Evolutionary conservation across 1,139 yeast species (phyloP).

Genomic region (Candida sp.): DNA sequence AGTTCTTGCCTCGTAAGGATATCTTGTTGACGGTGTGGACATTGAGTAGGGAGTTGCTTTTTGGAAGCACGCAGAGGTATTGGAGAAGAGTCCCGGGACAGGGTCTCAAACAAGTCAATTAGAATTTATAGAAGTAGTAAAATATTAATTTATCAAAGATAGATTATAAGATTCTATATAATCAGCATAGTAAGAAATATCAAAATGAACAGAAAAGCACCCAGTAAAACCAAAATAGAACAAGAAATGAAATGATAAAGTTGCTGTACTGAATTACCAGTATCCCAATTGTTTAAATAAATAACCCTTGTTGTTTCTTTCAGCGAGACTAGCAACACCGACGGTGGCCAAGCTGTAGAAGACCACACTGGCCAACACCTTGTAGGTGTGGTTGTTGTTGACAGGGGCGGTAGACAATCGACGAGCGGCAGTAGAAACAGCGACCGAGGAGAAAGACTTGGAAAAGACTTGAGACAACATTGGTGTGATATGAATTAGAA

Average conservation of each 20-base stretch:
- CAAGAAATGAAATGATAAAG: not conserved
- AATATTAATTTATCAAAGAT: not conserved
- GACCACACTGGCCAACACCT: slow-evolving; percentile 14
- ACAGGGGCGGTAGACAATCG: slow-evolving; percentile 8
- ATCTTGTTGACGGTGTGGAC: slow-evolving; percentile 45
- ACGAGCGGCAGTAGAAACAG: slow-evolving; percentile 4
- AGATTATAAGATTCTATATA: not conserved
- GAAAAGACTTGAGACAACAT: slow-evolving; percentile 6
- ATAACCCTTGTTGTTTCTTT: slow-evolving; percentile 13
- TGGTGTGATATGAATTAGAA: not conserved
- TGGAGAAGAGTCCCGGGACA: slow-evolving; percentile 52
- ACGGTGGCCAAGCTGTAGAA: slow-evolving; percentile 14
- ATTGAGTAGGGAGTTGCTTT: slow-evolving; percentile 39
- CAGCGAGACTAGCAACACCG: slow-evolving; percentile 14
- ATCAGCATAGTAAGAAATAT: not conserved
- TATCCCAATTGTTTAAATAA: slow-evolving; percentile 15
- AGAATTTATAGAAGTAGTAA: slow-evolving; percentile 18
- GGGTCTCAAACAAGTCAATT: slow-evolving; percentile 27
- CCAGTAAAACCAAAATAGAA: not conserved
- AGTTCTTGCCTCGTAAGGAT: slow-evolving; percentile 48
- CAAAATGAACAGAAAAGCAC: not conserved
- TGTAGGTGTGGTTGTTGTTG: slow-evolving; percentile 6
- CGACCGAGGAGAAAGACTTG: slow-evolving; percentile 1
- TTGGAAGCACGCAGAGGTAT: slow-evolving; percentile 38
- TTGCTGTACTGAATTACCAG: not conserved